Base-by-base conservation (phyloP, 176 grass and related monocot genomes). In the Thalia dealbata region DNA sequence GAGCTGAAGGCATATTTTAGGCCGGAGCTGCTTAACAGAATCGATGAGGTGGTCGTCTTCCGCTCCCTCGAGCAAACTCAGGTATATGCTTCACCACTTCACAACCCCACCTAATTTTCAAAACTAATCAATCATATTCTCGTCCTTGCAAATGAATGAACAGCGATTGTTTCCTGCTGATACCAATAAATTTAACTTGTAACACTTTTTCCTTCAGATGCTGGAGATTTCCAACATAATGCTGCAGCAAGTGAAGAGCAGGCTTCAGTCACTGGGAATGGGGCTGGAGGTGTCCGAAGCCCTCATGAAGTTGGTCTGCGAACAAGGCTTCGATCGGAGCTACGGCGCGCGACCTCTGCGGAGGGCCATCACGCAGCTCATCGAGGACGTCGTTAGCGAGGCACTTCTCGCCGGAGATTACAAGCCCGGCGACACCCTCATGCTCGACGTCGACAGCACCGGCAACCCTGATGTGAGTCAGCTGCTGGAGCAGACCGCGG, bases 31-130 rank as follows among this genome's bases (percentile, higher is more conserved):
- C 95, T 99, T 59, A 99, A 99, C 67, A 88, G 95, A 81, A 86
- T 99, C 16, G 95, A 99, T 66, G 95, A 99, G 81, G 86, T 91
- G 78, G 95, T 99, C 70, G 83, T 99, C 29, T 95, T 99, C 87
- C 90, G 83, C 77, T 84, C 90, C 78, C 82, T 99, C 5, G 95
- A 91, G 78, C 88, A 91, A 78, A 79, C 83, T 83, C 95, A 99
- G 90, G 88, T 91, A 13, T 91, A 13, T 4, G 32, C 32, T 38
- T 38, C 32, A 38, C 32, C 1, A 38, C 4, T 38, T 38, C 32
- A 38, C 32, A n/a, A n/a, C 32, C 32, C 32, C 4, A 38, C 4
- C 1, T 38, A 38, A 38, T 38, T 4, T 38, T 38, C 32, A 38
- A 38, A 38, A 4, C 32, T 38, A 2, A 38, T 38, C 32, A n/a